A percentile compares a stretch with the other conserved stretches of the same genome.
These are phyloP conservation scores for Naematelia aurantialba DNA, from an alignment of 768 basidiomycete genomes.

Conservation along the genomic window DNA sequence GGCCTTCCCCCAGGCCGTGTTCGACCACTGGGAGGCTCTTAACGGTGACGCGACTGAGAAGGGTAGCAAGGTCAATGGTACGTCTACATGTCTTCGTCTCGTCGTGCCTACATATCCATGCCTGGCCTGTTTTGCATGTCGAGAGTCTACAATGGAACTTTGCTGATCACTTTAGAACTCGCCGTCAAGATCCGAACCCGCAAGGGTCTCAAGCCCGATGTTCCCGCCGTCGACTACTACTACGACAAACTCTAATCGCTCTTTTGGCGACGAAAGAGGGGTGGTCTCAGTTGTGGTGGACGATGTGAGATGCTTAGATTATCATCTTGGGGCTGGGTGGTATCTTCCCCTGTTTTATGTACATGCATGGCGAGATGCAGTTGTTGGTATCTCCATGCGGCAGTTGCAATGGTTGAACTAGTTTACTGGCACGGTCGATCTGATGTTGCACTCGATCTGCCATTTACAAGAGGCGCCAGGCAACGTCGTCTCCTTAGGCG, in stretches of 20 bases:
- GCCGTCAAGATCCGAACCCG: slow-evolving; percentile 76
- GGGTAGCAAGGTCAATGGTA: slow-evolving; percentile 75
- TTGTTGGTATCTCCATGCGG: not conserved
- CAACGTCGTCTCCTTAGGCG: slow-evolving; percentile 1
- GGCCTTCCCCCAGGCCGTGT: slow-evolving; percentile 88
- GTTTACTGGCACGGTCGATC: too few species aligned
- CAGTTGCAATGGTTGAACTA: too few species aligned
- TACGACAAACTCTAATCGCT: slow-evolving; percentile 2
- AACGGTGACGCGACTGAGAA: slow-evolving; percentile 68
- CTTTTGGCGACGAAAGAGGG: not conserved
- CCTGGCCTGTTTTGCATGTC: too few species aligned
- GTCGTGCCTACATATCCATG: not conserved
- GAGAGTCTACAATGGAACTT: not conserved
- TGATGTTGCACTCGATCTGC: too few species aligned
- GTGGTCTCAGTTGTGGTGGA: not conserved
- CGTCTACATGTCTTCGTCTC: not conserved
- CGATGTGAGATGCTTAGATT: not conserved
- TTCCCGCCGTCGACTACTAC: slow-evolving; percentile 18
- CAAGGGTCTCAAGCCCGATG: slow-evolving; percentile 61
- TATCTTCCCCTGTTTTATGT: not conserved
- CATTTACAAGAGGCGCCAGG: too few species aligned
- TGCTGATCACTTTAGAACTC: slow-evolving; percentile 54
- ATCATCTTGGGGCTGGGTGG: not conserved
- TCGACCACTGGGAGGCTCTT: slow-evolving; percentile 27
- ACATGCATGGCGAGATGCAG: not conserved